Percentiles rank a stretch among this genome's conserved stretches.
Conservation (phyloP, 345 rosid species). For the Eucalyptus virginea region DNA sequence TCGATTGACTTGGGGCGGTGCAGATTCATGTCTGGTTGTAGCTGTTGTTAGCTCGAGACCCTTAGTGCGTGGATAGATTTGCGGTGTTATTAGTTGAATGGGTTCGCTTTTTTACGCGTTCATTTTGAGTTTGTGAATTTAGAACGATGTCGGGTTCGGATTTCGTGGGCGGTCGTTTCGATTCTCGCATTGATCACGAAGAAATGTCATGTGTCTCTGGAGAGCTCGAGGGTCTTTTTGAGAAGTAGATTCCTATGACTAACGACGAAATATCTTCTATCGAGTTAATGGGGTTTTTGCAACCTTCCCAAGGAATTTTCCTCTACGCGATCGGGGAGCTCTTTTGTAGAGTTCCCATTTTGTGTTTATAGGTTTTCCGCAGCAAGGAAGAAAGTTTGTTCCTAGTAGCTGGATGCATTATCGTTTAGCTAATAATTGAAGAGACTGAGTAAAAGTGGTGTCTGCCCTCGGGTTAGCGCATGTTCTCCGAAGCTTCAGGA, state of each 20-base stretch:
- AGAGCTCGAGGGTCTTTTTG: not conserved
- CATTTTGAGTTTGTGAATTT: not conserved
- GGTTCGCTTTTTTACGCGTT: not conserved
- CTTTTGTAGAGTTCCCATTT: not conserved
- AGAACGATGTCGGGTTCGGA: not conserved
- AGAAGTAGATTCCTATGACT: not conserved
- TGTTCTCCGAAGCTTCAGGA: not conserved
- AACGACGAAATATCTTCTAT: not conserved
- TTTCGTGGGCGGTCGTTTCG: not conserved
- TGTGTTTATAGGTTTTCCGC: not conserved
- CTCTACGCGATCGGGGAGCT: not conserved
- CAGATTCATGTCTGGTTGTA: not conserved
- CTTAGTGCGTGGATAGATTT: not conserved
- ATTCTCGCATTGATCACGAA: not conserved
- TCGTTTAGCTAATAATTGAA: not conserved
- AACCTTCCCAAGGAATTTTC: not conserved
- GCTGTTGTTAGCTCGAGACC: not conserved
- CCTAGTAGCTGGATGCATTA: not conserved
- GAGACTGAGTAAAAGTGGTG: not conserved
- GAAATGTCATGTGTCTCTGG: not conserved
- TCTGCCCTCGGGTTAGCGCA: not conserved
- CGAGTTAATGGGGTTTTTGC: not conserved
- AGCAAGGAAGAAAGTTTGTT: not conserved
- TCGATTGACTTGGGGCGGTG: not conserved
- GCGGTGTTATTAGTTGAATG: not conserved